Base-by-base conservation (phyloP, 805 yeast species). In the Suhomyces faveliae region DNA sequence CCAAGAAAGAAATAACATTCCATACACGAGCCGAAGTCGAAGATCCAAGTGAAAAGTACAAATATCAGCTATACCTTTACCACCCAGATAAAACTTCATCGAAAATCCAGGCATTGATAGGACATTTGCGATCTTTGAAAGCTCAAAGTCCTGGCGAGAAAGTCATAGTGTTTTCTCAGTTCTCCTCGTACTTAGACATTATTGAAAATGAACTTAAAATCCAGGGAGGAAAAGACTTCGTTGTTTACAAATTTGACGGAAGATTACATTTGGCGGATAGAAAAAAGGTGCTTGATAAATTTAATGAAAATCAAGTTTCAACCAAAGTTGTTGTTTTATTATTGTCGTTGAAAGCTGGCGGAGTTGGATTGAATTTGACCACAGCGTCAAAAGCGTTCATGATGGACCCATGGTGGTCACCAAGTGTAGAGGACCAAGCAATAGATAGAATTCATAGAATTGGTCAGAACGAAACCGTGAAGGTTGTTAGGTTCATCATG, bases 391-490 rank as follows among this genome's bases (percentile, higher is more conserved):
- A 80, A 29, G 97, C 95, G 2, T 89, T 83, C 56, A 76, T 91
- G 79, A 85, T 92, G 89, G 97, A 91, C 59, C 97, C 97, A 0
- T 91, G 96, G 94, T 91, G 97, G 97, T 87, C 94, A 24, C 95
- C 89, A 40, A 88, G 96, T 42, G 81, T 85, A 46, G 96, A 89
- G 58, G 89, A 87, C 43, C 97, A 89, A 63, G 96, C 96, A 0
- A 87, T 90, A 50, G 96, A 90, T 66, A 66, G 98, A 57, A 78
- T 92, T 13, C 97, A 91, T 61, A 77, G 98, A 55, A 87, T 92
- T 60, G 97, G 98, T 0, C 98, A 91, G 61, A 70, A 71, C 9
- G 78, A 74, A 21, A 76, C 76, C 37, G 97, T 92, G 11, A 80
- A 79, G 51, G 90, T 91, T 24, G 73, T 81, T 1, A 68, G 97